Conservation (phyloP, 192 early-diverging fungal genomes). For the Anaeromyces robustus region DNA sequence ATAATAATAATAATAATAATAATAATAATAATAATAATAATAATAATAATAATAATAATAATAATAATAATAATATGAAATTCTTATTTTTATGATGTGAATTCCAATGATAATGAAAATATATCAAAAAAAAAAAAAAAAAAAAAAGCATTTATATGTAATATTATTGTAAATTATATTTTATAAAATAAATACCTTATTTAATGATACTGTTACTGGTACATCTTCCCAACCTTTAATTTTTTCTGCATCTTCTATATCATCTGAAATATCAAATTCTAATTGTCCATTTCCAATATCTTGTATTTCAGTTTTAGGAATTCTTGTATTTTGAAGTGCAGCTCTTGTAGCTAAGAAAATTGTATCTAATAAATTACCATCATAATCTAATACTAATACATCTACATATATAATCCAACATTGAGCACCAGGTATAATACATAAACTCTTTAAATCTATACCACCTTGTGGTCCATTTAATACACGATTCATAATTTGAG, state of each 20-base stretch:
- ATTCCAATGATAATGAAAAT: no score
- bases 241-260: slow-evolving; percentile 64
- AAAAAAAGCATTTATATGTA: no score
- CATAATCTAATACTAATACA: slow-evolving; percentile 76
- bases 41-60: no score
- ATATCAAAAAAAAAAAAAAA: no score
- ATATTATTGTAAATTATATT: not conserved
- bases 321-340: slow-evolving; percentile 71
- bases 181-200: slow-evolving; percentile 33
- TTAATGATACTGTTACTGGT: slow-evolving; percentile 72
- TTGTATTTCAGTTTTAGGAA: slow-evolving; percentile 72
- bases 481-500: slow-evolving; percentile 63
- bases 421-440: slow-evolving; percentile 74
- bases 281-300: slow-evolving; percentile 58
- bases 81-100: no score
- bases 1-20: no score
- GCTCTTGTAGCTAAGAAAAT: slow-evolving; percentile 74
- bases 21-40: no score
- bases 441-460: slow-evolving; percentile 67
- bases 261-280: slow-evolving; percentile 88
- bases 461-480: slow-evolving; percentile 70
- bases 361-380: slow-evolving; percentile 71
- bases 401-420: slow-evolving; percentile 89
- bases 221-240: slow-evolving; percentile 62
- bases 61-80: no score